Percentiles rank a stretch among this genome's conserved stretches.
Conservation (phyloP, 768 basidiomycete genomes). For the Ramaria rubella region DNA sequence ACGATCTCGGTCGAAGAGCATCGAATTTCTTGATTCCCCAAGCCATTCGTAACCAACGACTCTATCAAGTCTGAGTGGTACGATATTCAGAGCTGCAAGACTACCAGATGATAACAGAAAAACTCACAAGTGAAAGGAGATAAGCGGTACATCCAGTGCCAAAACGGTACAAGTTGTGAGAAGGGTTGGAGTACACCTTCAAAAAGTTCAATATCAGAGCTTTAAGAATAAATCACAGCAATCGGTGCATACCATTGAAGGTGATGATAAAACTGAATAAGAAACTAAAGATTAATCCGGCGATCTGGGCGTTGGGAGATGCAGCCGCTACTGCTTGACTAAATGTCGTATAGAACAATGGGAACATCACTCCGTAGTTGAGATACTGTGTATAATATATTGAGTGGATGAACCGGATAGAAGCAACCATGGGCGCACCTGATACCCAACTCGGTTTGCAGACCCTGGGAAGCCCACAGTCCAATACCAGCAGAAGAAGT, state of each 20-base stretch:
- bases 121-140: slow-evolving; percentile 42
- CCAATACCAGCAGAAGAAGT: slow-evolving; percentile 68
- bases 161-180: slow-evolving; percentile 41
- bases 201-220: not conserved
- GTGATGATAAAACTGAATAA: slow-evolving; percentile 57
- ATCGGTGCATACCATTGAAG: slow-evolving; percentile 39
- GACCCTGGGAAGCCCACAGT: slow-evolving; percentile 44
- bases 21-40: slow-evolving; percentile 42
- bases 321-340: slow-evolving; percentile 56
- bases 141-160: slow-evolving; percentile 61
- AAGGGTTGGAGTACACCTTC: slow-evolving; percentile 64
- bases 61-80: slow-evolving; percentile 6
- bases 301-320: slow-evolving; percentile 53
- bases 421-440: slow-evolving; percentile 13
- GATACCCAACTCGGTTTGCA: slow-evolving; percentile 49
- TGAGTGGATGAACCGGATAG: not conserved
- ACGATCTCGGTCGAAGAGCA: slow-evolving; percentile 63
- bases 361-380: slow-evolving; percentile 46
- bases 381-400: slow-evolving; percentile 33
- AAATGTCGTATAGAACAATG: slow-evolving; percentile 56
- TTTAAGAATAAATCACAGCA: not conserved
- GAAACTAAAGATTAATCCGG: slow-evolving; percentile 50
- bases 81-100: not conserved
- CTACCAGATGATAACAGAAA: not conserved
- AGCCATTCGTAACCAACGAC: slow-evolving; percentile 38